Percentiles rank a stretch among this genome's conserved stretches.
Conservation (phyloP, 148 eudicot species). For the Beta vulgaris region DNA sequence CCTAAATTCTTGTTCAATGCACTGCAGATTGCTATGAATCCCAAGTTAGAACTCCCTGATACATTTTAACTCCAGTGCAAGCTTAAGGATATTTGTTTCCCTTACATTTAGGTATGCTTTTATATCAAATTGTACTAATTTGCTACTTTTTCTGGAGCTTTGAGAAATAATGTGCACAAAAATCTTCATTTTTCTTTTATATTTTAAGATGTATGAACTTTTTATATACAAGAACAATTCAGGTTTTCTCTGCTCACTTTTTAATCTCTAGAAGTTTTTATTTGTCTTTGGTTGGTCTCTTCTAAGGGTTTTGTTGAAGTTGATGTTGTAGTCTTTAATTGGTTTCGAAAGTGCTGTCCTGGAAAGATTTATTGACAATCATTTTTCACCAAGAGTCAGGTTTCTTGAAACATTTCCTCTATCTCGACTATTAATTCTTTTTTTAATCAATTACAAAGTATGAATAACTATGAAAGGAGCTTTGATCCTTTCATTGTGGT, state of each 20-base stretch:
- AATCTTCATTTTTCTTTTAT: too few species aligned
- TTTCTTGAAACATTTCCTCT: neutral
- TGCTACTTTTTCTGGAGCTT: neutral
- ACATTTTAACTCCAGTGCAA: slow-evolving; percentile 46
- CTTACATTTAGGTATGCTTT: slow-evolving; percentile 65
- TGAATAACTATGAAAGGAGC: neutral
- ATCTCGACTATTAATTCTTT: neutral
- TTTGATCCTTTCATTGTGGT: neutral
- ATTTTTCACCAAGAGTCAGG: too few species aligned
- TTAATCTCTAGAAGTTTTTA: too few species aligned
- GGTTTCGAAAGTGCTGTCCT: neutral
- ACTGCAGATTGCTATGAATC: slow-evolving; percentile 58
- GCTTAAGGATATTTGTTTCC: slow-evolving; percentile 82
- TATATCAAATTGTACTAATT: neutral
- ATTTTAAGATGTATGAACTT: too few species aligned
- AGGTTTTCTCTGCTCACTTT: too few species aligned
- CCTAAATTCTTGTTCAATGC: neutral
- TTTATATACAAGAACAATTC: neutral
- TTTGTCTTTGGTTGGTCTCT: neutral
- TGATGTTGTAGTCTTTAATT: neutral
- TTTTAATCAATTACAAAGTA: neutral
- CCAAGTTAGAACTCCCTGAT: slow-evolving; percentile 40
- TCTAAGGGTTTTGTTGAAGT: neutral
- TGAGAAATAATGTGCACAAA: too few species aligned
- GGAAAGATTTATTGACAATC: too few species aligned